Base-by-base conservation (phyloP, 345 rosid species). In the Camelina sativa region DNA sequence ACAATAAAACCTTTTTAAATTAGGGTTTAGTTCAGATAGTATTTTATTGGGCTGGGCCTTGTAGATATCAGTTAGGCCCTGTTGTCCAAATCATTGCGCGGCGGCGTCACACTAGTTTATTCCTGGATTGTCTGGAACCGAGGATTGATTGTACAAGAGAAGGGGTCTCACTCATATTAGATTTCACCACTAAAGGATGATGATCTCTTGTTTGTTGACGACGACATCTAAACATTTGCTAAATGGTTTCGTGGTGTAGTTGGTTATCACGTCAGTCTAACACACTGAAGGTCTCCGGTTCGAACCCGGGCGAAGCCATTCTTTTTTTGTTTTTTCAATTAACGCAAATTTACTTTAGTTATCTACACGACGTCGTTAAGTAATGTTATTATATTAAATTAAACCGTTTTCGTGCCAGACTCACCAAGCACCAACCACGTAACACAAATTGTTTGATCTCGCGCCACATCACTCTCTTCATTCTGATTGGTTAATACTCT, bases 231-330 rank as follows among this genome's bases (percentile, higher is more conserved):
- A n/a, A n/a, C n/a, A n/a, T n/a, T 1, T 0, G 7, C 8, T 1
- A 0, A 10, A 60, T 4, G 96, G 96, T 91, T 80, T 90, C 89
- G 91, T 90, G 95, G 97, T 92, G 93, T 89, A 89, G 96, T 91
- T 84, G 97, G 96, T 91, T 91, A 93, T 89, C 96, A 93, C 93
- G 92, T 86, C 91, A 86, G 97, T 89, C 88, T 86, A 90, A 91
- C 93, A 89, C 96, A 87, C 88, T 92, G 87, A 90, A 90, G 93
- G 97, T 90, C 95, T 88, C 91, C 90, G 88, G 89, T 92, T 90
- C 94, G 82, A 90, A 67, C 62, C 89, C 87, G 93, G 91, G 87
- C 86, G 95, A 90, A 80, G 76, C 71, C 79, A 69, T 19, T 3
- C 8, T 2, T 0, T 0, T 0, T 4, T 4, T 1, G 30, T 0